phyloP scores from a whole-genome alignment of 2,329 filamentous ascomycete species.

The Coniochaeta ligniaria region DNA sequence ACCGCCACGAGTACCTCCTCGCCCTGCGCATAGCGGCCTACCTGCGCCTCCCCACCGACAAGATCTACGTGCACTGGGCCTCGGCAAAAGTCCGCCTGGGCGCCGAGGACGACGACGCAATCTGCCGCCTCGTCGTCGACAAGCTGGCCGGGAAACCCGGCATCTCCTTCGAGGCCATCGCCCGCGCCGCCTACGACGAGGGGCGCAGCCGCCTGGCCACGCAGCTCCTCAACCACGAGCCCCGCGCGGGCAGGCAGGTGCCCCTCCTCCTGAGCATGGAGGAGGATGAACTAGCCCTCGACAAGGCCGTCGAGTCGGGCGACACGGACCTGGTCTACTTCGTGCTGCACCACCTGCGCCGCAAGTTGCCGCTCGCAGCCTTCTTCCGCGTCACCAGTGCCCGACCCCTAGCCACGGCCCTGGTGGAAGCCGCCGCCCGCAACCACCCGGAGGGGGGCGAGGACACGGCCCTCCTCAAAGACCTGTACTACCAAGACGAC shows the following conservation, averaged over 20 bases:
- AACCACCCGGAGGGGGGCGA: conserved; percentile 37
- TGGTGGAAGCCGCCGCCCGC: conserved; percentile 76
- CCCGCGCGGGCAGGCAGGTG: conserved; percentile 90
- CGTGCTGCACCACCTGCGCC: conserved; percentile 80
- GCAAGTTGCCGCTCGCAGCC: conserved; percentile 79
- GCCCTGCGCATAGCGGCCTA: conserved; percentile 85
- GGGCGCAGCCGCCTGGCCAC: conserved; percentile 84
- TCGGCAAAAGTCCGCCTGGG: conserved; percentile 86
- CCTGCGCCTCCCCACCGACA: conserved; percentile 75
- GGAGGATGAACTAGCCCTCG: conserved; percentile 87
- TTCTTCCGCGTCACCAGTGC: conserved; percentile 91
- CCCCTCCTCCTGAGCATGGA: conserved; percentile 91
- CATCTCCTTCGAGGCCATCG: conserved; percentile 93
- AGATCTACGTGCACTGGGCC: conserved; percentile 95
- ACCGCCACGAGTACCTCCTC: conserved; percentile 83
- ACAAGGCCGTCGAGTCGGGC: conserved; percentile 93
- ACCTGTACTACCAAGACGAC: conserved; percentile 96
- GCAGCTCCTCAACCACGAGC: conserved; percentile 85
- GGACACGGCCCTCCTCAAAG: conserved; percentile 81
- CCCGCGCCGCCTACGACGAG: conserved; percentile 88
- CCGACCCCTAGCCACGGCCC: conserved; percentile 75
- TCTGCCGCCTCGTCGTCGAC: conserved; percentile 80
- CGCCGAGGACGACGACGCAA: conserved; percentile 77
- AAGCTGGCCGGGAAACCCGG: conserved; percentile 81
- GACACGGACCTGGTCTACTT: conserved; percentile 91